Conservation (phyloP, 2,329 filamentous ascomycete genomes). For the Aureobasidium sp. region DNA sequence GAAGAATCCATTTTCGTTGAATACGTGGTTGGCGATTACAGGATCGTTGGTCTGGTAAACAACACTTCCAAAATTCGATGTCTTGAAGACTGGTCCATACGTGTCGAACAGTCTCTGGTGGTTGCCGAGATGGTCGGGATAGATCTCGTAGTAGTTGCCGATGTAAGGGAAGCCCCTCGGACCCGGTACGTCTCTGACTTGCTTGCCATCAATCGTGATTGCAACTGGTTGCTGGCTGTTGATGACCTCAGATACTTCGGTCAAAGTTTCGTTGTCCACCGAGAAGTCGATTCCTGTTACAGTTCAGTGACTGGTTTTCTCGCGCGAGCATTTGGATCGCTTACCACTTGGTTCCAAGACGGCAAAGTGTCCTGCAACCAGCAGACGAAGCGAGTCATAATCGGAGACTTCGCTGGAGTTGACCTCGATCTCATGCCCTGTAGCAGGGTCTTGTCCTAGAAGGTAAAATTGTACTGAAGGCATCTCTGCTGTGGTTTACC, state of each 20-base stretch:
- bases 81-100: conserved; percentile 31
- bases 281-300: conserved; percentile 16
- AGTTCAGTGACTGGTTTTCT: not conserved
- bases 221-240: conserved; percentile 18
- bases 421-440: conserved; percentile 20
- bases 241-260: conserved; percentile 15
- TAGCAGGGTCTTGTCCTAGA: conserved; percentile 20
- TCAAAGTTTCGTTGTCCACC: not conserved
- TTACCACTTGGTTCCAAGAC: conserved; percentile 24
- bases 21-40: conserved; percentile 24
- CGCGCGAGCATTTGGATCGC: not conserved
- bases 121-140: conserved; percentile 35
- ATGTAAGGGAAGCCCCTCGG: conserved; percentile 31
- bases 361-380: conserved; percentile 24
- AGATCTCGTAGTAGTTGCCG: conserved; percentile 30
- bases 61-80: conserved; percentile 29
- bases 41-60: conserved; percentile 31
- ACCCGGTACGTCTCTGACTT: conserved; percentile 34
- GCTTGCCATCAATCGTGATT: conserved; percentile 42
- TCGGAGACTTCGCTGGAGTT: conserved; percentile 16
- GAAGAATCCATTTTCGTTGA: conserved; percentile 29
- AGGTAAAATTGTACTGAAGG: conserved; percentile 21
- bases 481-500: conserved; percentile 3
- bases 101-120: conserved; percentile 32
- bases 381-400: conserved; percentile 21